Conservation (phyloP, 2,329 filamentous ascomycete genomes). For the Pseudocercospora vitis region DNA sequence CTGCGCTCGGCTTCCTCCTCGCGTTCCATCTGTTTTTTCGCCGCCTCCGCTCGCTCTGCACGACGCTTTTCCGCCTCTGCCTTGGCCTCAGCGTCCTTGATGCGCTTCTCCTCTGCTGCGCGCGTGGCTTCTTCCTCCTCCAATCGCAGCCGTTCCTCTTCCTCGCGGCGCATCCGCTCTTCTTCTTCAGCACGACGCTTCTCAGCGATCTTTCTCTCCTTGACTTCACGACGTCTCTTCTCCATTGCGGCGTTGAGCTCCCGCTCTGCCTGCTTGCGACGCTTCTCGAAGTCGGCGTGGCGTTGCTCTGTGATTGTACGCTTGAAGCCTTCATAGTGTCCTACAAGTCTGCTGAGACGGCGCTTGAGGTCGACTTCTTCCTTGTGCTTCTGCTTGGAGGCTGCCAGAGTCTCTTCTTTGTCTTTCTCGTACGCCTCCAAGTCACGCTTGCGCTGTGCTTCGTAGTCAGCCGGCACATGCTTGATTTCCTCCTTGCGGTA, state of each 20-base stretch:
- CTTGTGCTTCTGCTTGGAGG: constrained; percentile 84
- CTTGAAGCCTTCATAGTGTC: constrained; percentile 81
- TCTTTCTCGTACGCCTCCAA: constrained; percentile 74
- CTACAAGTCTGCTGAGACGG: constrained; percentile 79
- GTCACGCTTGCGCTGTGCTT: constrained; percentile 76
- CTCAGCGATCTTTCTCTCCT: constrained; percentile 79
- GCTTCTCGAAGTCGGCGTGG: constrained; percentile 93
- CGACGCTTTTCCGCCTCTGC: constrained; percentile 66
- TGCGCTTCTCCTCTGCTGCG: constrained; percentile 75
- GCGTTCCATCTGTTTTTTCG: constrained; percentile 49
- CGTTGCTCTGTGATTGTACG: constrained; percentile 79
- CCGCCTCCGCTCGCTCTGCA: constrained; percentile 49
- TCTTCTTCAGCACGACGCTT: constrained; percentile 80
- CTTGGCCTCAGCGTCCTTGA: constrained; percentile 56
- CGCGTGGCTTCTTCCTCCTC: constrained; percentile 85
- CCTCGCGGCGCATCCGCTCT: constrained; percentile 74
- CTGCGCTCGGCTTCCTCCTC: constrained; percentile 84
- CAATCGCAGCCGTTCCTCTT: constrained; percentile 74
- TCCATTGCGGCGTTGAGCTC: constrained; percentile 92
- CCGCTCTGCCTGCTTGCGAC: constrained; percentile 83
- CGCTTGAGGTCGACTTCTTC: constrained; percentile 92
- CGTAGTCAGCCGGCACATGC: constrained; percentile 84
- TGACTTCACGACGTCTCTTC: constrained; percentile 81
- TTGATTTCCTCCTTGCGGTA: constrained; percentile 95
- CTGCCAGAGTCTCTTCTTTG: constrained; percentile 74